Base-by-base conservation (phyloP, 163 green algal species). In the Scenedesmus sp. region DNA sequence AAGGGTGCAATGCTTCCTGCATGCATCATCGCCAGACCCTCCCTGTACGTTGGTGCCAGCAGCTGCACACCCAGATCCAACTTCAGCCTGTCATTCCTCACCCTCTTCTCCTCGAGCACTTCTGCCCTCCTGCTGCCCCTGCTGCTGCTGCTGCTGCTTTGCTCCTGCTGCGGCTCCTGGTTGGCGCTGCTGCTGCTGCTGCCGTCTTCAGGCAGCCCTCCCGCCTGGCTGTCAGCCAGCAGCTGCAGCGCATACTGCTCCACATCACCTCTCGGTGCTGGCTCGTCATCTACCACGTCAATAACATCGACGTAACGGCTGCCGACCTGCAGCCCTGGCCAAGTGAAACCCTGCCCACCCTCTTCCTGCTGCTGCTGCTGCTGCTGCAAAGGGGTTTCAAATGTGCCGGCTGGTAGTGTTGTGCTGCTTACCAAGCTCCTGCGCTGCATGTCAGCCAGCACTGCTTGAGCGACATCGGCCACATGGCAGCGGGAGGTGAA, bases 211-310 rank as follows among this genome's bases (percentile, higher is more conserved):
- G 18, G 6, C 13, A 34, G 0, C 23, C 12, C 88, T 20, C 26
- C 15, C 56, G 26, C 77, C n/a, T 46, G 56, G 1, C 23, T 54
- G 20, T 0, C 13, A 0, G 64, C 9, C 67, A 90, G 67, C 56
- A 85, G 70, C 56, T 90, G 82, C 82, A n/a, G 15, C 16, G 89
- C 88, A 87, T 77, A 92, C 54, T 55, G 81, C 66, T 89, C 88
- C 34, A 92, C 88, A 46, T 89, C 89, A 46, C 26, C 23, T 12
- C 82, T 70, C 9, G 82, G 82, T 9, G 82, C 89, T 15, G 82
- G 82, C 83, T 92, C 82, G 15, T 92, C 82, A 54, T 92, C 82
- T 23, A 90, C 82, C 10, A 92, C 89, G 60, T 92, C 84, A 7
- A 89, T 10, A n/a, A 89, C 52, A 57, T 92, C 54, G 3, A 92